These are phyloP conservation scores for Candida albicans DNA, from an alignment of 1,139 yeast species.

Conservation along the genomic window DNA sequence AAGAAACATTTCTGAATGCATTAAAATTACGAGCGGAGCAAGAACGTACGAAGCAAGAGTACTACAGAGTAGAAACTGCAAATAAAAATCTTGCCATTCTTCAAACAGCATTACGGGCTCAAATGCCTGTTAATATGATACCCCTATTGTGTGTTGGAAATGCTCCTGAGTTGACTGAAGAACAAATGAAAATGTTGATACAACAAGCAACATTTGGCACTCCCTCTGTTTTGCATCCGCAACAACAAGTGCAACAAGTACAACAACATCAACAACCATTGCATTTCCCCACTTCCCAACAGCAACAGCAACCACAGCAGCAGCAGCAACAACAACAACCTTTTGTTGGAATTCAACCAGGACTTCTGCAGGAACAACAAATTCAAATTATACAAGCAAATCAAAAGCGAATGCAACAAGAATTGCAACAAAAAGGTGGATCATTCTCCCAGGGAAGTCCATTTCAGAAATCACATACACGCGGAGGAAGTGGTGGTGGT, in stretches of 20 bases:
- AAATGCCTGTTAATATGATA: conserved; percentile 68
- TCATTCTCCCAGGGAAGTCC: conserved; percentile 1
- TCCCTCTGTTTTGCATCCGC: conserved; percentile 5
- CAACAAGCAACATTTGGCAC: conserved; percentile 11
- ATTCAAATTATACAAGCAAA: conserved; percentile 4
- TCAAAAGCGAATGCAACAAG: conserved; percentile 8
- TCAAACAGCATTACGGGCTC: conserved; percentile 59
- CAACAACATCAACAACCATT: conserved; percentile 6
- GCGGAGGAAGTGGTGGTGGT: conserved; percentile 8
- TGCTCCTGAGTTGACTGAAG: conserved; percentile 10
- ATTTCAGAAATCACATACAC: conserved; percentile 8
- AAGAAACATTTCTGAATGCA: conserved; percentile 61
- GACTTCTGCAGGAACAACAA: conserved; percentile 9
- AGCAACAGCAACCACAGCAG: conserved; percentile 6
- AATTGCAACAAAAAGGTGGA: conserved; percentile 6
- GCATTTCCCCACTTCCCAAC: conserved; percentile 8
- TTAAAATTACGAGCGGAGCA: conserved; percentile 69
- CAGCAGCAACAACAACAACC: conserved; percentile 8
- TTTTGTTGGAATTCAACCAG: conserved; percentile 1
- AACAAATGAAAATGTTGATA: conserved; percentile 10
- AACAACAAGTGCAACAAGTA: conserved; percentile 4
- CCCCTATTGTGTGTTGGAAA: conserved; percentile 56
- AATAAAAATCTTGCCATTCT: conserved; percentile 61
- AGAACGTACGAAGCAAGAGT: conserved; percentile 83
- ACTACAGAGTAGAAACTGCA: conserved; percentile 63